Conservation (phyloP, 164 flowering plant genomes). For the Euptelea pleiosperma region DNA sequence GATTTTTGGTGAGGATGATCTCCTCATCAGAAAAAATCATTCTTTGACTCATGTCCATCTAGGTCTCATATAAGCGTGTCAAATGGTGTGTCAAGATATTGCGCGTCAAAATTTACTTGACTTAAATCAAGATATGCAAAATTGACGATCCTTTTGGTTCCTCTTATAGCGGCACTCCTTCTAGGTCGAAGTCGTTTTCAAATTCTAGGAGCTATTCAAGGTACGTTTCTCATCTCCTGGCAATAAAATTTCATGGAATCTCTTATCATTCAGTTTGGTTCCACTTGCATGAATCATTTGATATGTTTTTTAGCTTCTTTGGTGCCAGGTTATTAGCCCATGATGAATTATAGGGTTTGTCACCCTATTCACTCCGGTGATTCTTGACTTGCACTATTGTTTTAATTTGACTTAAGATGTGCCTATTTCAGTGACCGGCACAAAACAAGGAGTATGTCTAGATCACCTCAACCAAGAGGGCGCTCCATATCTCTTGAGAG, state of each 20-base stretch:
- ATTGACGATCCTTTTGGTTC: neutral
- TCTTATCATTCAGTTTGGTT: neutral
- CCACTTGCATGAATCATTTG: neutral
- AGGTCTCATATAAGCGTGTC: no score
- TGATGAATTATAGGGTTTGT: no score
- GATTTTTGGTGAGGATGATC: no score
- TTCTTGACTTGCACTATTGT: neutral
- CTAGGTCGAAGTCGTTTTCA: constrained; percentile 51
- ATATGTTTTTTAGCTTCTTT: neutral
- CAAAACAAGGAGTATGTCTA: constrained; percentile 61
- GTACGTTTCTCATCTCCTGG: constrained; percentile 26
- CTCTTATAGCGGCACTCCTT: constrained; percentile 34
- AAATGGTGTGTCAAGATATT: no score
- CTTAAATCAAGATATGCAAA: neutral
- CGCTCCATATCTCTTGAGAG: constrained; percentile 52
- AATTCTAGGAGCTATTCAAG: constrained; percentile 57
- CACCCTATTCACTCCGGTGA: no score
- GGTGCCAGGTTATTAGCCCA: neutral
- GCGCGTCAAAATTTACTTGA: neutral
- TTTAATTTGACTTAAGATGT: constrained; percentile 2
- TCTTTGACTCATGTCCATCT: no score
- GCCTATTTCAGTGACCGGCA: constrained; percentile 33
- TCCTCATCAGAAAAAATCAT: no score
- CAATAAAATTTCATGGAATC: neutral
- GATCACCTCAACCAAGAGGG: constrained; percentile 48